Base-by-base conservation (phyloP, 257 asterid genomes). In the Linaria vulgaris region DNA sequence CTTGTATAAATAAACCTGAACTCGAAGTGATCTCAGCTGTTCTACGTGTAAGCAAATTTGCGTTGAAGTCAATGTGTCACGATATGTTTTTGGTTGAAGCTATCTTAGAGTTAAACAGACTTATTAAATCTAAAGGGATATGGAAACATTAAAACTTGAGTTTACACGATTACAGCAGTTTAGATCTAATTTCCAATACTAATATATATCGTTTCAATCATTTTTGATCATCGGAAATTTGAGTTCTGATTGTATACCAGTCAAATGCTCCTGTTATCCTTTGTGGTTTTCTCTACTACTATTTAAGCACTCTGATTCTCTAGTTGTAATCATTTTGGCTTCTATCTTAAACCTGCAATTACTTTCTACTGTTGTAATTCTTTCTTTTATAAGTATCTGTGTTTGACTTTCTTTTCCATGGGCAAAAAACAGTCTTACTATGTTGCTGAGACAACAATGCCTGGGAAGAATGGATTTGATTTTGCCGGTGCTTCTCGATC, bases 391-490 rank as follows among this genome's bases (percentile, higher is more conserved):
- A 67, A 55, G 51, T 21, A 74, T n/a, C n/a, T n/a, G n/a, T n/a
- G n/a, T n/a, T n/a, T n/a, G n/a, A n/a, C n/a, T n/a, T n/a, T n/a
- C n/a, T n/a, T n/a, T n/a, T n/a, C n/a, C n/a, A n/a, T n/a, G n/a
- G n/a, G n/a, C n/a, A n/a, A n/a, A n/a, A n/a, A 59, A 19, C 82
- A 91, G 97, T 69, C 95, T 46, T 81, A 82, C 78, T 72, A 76
- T 58, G 71, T 88, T 66, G 97, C 96, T 19, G 96, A 91, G 85
- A 86, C 94, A 43, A 84, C 84, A 46, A 88, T 91, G 96, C 96
- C 96, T 44, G 89, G 95, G 70, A 84, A 84, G 73, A 38, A 70
- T 65, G 97, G 95, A 24, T 88, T 88, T 66, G 95, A 84, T 71
- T 76, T 88, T 61, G 69, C 74, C 70, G 96, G 95, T 21, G 79